Base-by-base conservation (phyloP, 2,329 filamentous ascomycete genomes). In the Orbilia blumenaviensis region DNA sequence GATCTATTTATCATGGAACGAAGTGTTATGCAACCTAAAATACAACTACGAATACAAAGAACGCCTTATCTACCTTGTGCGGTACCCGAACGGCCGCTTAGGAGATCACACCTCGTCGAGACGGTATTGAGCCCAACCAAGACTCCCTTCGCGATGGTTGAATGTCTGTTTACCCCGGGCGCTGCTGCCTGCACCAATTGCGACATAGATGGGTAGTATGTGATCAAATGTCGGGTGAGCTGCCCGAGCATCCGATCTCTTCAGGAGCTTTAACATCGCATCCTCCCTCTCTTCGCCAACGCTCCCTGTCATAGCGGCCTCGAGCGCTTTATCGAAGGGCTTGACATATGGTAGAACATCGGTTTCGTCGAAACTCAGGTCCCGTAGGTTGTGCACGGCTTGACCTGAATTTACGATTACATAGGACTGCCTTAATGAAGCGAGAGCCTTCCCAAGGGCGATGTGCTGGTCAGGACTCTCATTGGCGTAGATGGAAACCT, bases 391-490 rank as follows among this genome's bases (percentile, higher is more conserved):
- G 79, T 92, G 90, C 21, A 91, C 91, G 0, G 90, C 89, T 90
- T 93, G 92, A 9, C 91, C 91, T 0, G 90, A 90, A 23, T 87
- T 88, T 50, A 93, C 87, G 73, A 93, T 89, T 56, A 90, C 85
- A 61, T 92, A 85, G 64, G 91, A 87, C 14, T 91, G 88, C 14
- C 91, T 87, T 0, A 93, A 85, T n/a, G 85, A 82, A 7, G 88
- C 83, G 1, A 93, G 84, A 1, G 91, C 90, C 69, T 87, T 85
- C 0, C 91, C 91, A 1, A 93, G 86, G 2, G 84, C 85, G 82
- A 90, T 91, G 81, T 93, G 91, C 80, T 87, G 85, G 73, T 87
- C 85, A 0, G 89, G 87, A 72, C 91, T 87, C 78, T 91, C 89
- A 54, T 84, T 87, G 68, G 86, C 84, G 82, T 90, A 92, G 9